Percentiles rank a stretch among this genome's conserved stretches.
phyloP scores from a whole-genome alignment of 1,284 basidiomycete species.

The Apiotrichum sp. region DNA sequence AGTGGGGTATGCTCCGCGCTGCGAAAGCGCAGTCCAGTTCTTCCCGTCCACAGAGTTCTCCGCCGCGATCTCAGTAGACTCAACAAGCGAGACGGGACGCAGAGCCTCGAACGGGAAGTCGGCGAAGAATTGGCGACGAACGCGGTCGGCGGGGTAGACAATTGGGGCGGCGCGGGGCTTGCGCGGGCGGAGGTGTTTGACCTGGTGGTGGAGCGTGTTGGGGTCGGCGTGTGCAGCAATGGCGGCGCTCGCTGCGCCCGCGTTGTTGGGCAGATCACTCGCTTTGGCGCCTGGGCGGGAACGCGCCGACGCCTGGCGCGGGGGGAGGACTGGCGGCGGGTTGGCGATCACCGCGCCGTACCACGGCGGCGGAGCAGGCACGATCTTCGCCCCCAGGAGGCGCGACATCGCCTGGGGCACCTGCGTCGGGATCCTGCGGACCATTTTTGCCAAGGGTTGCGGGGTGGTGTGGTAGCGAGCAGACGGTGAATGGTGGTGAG shows the following conservation, averaged over 20 bases:
- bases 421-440: conserved; percentile 75
- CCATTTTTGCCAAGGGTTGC: conserved; percentile 53
- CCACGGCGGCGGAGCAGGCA: conserved; percentile 73
- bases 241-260: not conserved
- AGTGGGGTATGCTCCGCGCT: conserved; percentile 73
- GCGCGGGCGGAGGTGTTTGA: conserved; percentile 49
- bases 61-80: conserved; percentile 52
- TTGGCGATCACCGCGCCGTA: conserved; percentile 77
- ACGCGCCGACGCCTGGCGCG: conserved; percentile 61
- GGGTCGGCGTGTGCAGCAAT: not conserved
- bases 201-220: conserved; percentile 4
- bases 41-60: conserved; percentile 56
- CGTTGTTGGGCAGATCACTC: conserved; percentile 16
- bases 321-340: conserved; percentile 77
- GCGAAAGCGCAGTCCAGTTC: conserved; percentile 67
- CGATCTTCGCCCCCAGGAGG: conserved; percentile 64
- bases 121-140: conserved; percentile 84
- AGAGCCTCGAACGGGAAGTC: conserved; percentile 97
- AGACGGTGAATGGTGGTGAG: not conserved
- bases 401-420: conserved; percentile 84
- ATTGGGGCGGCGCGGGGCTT: conserved; percentile 60
- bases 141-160: conserved; percentile 74
- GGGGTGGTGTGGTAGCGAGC: conserved; percentile 1
- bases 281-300: conserved; percentile 33
- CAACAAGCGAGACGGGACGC: conserved; percentile 69